Evolutionary conservation across 2,329 filamentous ascomycete genomes (phyloP).

Genomic region (Xylariales sp.): DNA sequence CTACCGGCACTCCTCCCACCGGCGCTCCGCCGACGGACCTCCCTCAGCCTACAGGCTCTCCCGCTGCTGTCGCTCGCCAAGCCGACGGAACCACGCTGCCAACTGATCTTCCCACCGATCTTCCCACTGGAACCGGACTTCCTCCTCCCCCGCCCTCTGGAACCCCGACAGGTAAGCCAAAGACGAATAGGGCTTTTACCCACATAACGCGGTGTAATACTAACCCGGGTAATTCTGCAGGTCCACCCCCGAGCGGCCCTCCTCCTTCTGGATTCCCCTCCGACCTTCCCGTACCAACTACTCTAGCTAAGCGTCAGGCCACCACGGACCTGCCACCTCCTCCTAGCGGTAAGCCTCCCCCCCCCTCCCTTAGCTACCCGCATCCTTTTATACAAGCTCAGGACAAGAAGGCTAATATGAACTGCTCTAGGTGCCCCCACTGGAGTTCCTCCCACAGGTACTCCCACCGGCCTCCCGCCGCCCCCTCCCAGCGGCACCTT

Average conservation of each 20-base stretch:
- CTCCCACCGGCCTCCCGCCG: neutral
- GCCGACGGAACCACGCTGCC: neutral
- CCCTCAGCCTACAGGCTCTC: neutral
- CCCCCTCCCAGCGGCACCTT: neutral
- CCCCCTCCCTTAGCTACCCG: too few species aligned
- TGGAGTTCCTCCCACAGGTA: too few species aligned
- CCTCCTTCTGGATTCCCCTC: neutral
- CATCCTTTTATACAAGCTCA: too few species aligned
- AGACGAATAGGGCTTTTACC: too few species aligned
- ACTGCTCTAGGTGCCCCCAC: too few species aligned
- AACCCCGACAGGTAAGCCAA: neutral
- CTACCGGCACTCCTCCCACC: neutral
- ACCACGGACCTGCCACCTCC: neutral
- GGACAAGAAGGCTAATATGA: too few species aligned
- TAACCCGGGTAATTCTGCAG: too few species aligned
- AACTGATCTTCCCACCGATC: neutral
- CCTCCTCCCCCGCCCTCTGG: neutral
- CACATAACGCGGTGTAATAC: too few species aligned
- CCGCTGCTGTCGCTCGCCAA: neutral
- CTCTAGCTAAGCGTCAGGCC: neutral
- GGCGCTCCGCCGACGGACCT: neutral
- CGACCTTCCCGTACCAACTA: neutral
- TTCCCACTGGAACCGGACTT: neutral
- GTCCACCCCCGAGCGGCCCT: too few species aligned
- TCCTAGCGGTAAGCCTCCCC: neutral